Percentiles rank a stretch among this genome's conserved stretches.
These are phyloP conservation scores for Termitomyces sp. DNA, from an alignment of 768 basidiomycete species.

Conservation along the genomic window DNA sequence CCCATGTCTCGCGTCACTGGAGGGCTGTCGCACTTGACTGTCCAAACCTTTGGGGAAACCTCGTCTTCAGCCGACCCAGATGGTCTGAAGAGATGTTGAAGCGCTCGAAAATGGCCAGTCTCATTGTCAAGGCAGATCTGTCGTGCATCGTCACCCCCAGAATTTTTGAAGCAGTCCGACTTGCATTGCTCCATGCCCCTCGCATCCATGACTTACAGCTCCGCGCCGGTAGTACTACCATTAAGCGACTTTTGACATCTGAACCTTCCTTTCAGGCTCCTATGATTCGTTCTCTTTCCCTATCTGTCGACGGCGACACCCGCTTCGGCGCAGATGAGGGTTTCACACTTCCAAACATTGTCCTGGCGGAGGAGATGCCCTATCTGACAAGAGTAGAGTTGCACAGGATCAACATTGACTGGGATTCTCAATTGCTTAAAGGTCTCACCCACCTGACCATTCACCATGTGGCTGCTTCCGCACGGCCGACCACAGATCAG, in stretches of 20 bases:
- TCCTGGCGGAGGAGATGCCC: constrained; percentile 29
- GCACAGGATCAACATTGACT: constrained; percentile 27
- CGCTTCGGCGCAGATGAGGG: constrained; percentile 14
- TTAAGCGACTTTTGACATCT: constrained; percentile 23
- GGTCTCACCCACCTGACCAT: constrained; percentile 35
- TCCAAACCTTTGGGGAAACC: constrained; percentile 37
- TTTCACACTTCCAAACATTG: constrained; percentile 20
- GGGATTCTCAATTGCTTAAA: constrained; percentile 30
- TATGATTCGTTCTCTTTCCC: constrained; percentile 26
- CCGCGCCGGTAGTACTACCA: constrained; percentile 17
- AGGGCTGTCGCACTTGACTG: constrained; percentile 37
- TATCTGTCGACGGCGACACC: constrained; percentile 17
- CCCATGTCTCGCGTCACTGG: constrained; percentile 40
- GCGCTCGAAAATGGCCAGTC: constrained; percentile 39
- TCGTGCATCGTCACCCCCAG: constrained; percentile 22
- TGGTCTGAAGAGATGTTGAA: constrained; percentile 41
- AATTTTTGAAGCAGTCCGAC: constrained; percentile 24
- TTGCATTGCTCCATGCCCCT: constrained; percentile 25
- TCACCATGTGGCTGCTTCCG: constrained; percentile 18
- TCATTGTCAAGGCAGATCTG: constrained; percentile 24
- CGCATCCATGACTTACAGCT: constrained; percentile 32
- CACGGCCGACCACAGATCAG: constrained; percentile 26
- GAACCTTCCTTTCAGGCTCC: constrained; percentile 23
- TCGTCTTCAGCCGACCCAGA: constrained; percentile 26
- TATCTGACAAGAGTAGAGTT: constrained; percentile 33